Evolutionary conservation across 2,329 filamentous ascomycete species (phyloP).

Genomic region (Hypoxylon sp.): DNA sequence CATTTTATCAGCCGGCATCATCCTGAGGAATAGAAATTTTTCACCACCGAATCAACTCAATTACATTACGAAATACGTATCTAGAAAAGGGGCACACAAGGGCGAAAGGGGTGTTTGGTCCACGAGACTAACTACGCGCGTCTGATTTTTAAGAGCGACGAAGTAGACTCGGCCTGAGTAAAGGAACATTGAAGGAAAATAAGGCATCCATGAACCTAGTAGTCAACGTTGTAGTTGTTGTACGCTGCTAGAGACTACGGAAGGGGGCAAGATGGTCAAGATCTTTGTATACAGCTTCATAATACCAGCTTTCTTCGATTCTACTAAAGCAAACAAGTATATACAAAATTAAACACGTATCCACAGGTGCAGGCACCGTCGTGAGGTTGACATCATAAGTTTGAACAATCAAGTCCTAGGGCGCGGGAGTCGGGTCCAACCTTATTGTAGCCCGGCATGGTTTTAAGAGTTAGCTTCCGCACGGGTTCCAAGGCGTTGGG

Average conservation of each 20-base stretch:
- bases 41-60: slow-evolving; percentile 22
- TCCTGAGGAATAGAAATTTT: slow-evolving; percentile 44
- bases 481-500: slow-evolving; percentile 9
- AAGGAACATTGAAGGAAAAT: background rate
- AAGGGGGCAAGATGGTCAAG: slow-evolving; percentile 15
- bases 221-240: slow-evolving; percentile 27
- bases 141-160: slow-evolving; percentile 26
- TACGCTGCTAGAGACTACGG: slow-evolving; percentile 17
- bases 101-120: background rate
- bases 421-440: slow-evolving; percentile 23
- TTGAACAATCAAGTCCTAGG: background rate
- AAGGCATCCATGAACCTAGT: slow-evolving; percentile 32
- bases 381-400: background rate
- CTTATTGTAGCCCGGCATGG: slow-evolving; percentile 11
- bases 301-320: slow-evolving; percentile 52
- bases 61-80: slow-evolving; percentile 37
- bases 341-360: slow-evolving; percentile 7
- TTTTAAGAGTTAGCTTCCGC: slow-evolving; percentile 13
- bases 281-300: slow-evolving; percentile 53
- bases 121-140: slow-evolving; percentile 27
- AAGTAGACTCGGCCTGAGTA: slow-evolving; percentile 28
- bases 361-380: background rate
- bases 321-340: slow-evolving; percentile 39
- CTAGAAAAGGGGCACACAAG: slow-evolving; percentile 19
- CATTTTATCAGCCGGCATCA: slow-evolving; percentile 39